These are phyloP conservation scores for Bretschneidera sinensis DNA, from an alignment of 345 rosid genomes.

Conservation along the genomic window DNA sequence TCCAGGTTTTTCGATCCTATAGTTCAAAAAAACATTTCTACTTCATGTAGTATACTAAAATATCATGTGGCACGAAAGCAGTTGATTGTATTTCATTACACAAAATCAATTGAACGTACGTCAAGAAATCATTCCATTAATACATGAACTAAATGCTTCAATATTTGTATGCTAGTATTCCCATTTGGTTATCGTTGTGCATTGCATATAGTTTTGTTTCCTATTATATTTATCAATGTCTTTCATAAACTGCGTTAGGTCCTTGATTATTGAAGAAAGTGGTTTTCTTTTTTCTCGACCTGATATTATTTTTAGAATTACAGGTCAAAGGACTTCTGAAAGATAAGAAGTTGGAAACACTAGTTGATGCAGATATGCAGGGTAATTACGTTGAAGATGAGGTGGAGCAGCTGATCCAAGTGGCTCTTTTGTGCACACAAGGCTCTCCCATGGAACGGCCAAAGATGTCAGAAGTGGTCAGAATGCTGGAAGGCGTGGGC, in stretches of 20 bases:
- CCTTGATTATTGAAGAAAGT: not conserved
- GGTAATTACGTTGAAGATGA: conserved; percentile 55
- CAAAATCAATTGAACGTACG: not conserved
- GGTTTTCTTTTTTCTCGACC: too few species aligned
- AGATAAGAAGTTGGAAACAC: conserved; percentile 63
- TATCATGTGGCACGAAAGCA: too few species aligned
- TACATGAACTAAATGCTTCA: not conserved
- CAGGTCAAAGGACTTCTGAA: conserved; percentile 93
- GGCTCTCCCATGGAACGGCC: conserved; percentile 79
- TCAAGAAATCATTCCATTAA: not conserved
- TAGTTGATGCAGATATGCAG: conserved; percentile 66
- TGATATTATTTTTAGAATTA: not conserved
- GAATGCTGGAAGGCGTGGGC: conserved; percentile 95
- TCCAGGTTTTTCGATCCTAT: too few species aligned
- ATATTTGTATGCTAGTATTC: too few species aligned
- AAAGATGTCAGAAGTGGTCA: conserved; percentile 88
- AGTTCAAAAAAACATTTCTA: too few species aligned
- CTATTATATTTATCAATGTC: too few species aligned
- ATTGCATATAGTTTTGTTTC: not conserved
- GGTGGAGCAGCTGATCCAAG: conserved; percentile 80
- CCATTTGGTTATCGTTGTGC: not conserved
- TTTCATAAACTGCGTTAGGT: not conserved
- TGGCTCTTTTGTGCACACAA: conserved; percentile 84
- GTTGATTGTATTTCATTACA: too few species aligned
- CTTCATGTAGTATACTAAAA: too few species aligned